These are phyloP conservation scores for Daldinia concentrica DNA, from an alignment of 495 filamentous ascomycete species.

Conservation along the genomic window DNA sequence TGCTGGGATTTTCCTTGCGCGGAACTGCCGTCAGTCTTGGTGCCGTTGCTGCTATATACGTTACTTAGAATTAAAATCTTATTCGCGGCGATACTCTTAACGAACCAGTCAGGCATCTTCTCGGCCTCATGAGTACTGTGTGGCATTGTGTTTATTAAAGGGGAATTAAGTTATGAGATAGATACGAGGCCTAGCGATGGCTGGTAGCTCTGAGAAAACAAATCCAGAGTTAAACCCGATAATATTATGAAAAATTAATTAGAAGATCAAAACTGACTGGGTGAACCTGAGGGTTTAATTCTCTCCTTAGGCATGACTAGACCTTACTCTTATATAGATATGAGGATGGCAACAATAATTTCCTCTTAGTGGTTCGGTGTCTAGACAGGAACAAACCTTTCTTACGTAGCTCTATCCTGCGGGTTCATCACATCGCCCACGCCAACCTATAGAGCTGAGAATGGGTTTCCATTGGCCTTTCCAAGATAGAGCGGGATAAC, in stretches of 20 bases:
- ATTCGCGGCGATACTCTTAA: conserved; percentile 22
- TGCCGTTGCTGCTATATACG: conserved; percentile 25
- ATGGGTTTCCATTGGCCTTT: conserved; percentile 28
- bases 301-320: conserved; percentile 1
- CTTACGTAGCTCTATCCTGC: conserved; percentile 9
- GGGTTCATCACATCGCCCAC: conserved; percentile 12
- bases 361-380: conserved; percentile 5
- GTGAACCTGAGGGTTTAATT: conserved; percentile 13
- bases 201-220: not conserved
- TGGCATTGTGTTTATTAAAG: conserved; percentile 34
- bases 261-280: conserved; percentile 32
- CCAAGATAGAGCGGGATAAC: not conserved
- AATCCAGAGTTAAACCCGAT: not conserved
- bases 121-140: conserved; percentile 37
- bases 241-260: not conserved
- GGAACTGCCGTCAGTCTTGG: conserved; percentile 2
- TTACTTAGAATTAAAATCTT: conserved; percentile 20
- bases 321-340: conserved; percentile 32
- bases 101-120: conserved; percentile 34
- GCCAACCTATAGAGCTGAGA: conserved; percentile 10
- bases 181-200: not conserved
- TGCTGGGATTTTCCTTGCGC: conserved; percentile 16
- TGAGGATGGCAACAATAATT: conserved; percentile 4
- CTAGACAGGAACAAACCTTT: not conserved
- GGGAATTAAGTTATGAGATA: not conserved